Conservation (phyloP, 2,329 filamentous ascomycete genomes). For the Diaporthe citrichinensis region DNA sequence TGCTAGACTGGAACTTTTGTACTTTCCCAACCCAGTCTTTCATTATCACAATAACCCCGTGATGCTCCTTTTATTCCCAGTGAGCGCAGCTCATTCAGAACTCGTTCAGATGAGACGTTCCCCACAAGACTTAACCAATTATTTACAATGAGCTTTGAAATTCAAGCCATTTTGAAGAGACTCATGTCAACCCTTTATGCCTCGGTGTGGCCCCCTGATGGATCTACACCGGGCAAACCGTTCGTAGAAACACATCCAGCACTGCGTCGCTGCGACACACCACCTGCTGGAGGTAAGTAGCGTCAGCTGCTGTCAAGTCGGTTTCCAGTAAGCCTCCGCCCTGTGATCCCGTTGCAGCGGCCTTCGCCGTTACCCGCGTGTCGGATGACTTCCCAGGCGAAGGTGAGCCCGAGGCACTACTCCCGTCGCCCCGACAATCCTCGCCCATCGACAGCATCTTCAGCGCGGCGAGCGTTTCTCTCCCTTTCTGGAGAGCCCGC, state of each 20-base stretch:
- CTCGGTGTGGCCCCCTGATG: not conserved
- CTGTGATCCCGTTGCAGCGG: not conserved
- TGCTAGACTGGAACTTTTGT: too few relatives aligned
- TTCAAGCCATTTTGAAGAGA: not conserved
- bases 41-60: too few relatives aligned
- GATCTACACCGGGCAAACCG: not conserved
- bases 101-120: not conserved
- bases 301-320: not conserved
- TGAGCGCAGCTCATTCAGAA: not conserved
- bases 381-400: too few relatives aligned
- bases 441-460: not conserved
- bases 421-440: not conserved
- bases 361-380: not conserved
- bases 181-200: not conserved
- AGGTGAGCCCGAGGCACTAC: not conserved
- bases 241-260: not conserved
- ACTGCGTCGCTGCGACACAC: not conserved
- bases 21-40: too few relatives aligned
- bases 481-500: slow-evolving; percentile 2
- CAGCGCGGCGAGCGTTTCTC: not conserved
- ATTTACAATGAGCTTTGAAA: not conserved
- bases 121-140: not conserved
- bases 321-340: not conserved
- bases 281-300: not conserved
- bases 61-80: too few relatives aligned